Percentiles rank a stretch among this genome's conserved stretches.
Conservation (phyloP, 495 filamentous ascomycete genomes). For the Staphylotrichum tortipilum region DNA sequence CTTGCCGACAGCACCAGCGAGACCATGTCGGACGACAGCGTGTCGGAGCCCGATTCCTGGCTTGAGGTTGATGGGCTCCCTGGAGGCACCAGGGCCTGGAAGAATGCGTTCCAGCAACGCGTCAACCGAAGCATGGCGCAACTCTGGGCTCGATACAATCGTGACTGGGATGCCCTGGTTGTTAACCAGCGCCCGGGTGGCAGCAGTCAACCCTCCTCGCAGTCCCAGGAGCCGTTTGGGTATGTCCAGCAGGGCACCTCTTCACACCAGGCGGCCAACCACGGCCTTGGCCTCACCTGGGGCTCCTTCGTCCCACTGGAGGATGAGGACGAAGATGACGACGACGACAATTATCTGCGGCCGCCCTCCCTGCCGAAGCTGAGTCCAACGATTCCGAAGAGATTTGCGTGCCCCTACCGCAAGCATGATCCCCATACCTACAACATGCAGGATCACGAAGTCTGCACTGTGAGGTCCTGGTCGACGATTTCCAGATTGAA, state of each 20-base stretch:
- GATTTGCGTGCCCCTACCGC: conserved; percentile 23
- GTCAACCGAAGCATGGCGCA: conserved; percentile 11
- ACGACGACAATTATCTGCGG: conserved; percentile 10
- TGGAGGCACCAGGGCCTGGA: conserved; percentile 7
- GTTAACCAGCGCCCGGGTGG: conserved; percentile 13
- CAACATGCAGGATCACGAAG: conserved; percentile 19
- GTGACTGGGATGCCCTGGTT: conserved; percentile 18
- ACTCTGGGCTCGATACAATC: conserved; percentile 20
- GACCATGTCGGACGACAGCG: conserved; percentile 14
- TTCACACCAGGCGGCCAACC: conserved; percentile 1
- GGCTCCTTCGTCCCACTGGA: not conserved
- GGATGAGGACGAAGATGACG: conserved; percentile 21
- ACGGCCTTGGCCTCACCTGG: conserved; percentile 5
- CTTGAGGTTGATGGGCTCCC: conserved; percentile 5
- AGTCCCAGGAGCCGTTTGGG: conserved; percentile 5
- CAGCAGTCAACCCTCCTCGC: not conserved
- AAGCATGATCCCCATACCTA: conserved; percentile 22
- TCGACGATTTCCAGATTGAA: conserved; percentile 22
- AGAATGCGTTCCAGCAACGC: conserved; percentile 4
- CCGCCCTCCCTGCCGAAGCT: conserved; percentile 13
- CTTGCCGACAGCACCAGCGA: conserved; percentile 18
- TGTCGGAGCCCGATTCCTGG: conserved; percentile 22
- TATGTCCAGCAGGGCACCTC: conserved; percentile 5
- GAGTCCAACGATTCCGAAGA: conserved; percentile 3
- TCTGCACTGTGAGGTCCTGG: conserved; percentile 21